Evolutionary conservation across 192 early-diverging fungal species (phyloP).

Genomic region (Linnemannia elongata): DNA sequence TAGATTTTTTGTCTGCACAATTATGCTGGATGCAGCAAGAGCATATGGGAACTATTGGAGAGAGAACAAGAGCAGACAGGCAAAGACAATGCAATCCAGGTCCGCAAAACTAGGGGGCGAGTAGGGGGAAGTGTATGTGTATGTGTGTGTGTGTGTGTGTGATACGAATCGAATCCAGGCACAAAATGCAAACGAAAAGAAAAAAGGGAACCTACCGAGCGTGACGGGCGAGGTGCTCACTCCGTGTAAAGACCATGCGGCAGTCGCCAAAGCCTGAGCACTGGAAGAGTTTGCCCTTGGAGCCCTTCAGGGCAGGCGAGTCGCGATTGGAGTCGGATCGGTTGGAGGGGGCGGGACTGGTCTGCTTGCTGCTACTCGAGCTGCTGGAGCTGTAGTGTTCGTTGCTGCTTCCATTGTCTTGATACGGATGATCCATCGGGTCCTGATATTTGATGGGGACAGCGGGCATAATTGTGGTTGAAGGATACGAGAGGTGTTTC

Average conservation of each 20-base stretch:
- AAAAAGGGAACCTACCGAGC: slow-evolving; percentile 35
- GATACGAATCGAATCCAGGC: neutral
- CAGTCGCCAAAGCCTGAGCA: slow-evolving; percentile 55
- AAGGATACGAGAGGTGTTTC: neutral
- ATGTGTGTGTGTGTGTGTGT: neutral
- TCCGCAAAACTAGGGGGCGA: neutral
- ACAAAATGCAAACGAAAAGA: neutral
- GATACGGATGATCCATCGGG: slow-evolving; percentile 13
- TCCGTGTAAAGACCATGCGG: slow-evolving; percentile 56
- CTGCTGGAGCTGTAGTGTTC: slow-evolving; percentile 20
- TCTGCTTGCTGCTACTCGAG: slow-evolving; percentile 39
- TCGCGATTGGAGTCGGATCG: slow-evolving; percentile 33
- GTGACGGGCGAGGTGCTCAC: slow-evolving; percentile 51
- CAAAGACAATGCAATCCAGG: slow-evolving; percentile 2
- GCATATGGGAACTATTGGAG: neutral
- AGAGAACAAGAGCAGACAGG: neutral
- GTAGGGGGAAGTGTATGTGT: neutral
- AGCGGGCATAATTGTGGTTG: slow-evolving; percentile 21
- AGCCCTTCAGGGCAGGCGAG: slow-evolving; percentile 25
- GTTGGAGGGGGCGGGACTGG: slow-evolving; percentile 45
- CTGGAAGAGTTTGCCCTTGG: slow-evolving; percentile 53
- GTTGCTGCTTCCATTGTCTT: slow-evolving; percentile 18
- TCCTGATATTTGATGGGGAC: slow-evolving; percentile 25
- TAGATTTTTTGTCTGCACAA: neutral
- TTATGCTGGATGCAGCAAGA: neutral